These are phyloP conservation scores for Fimicolochytrium jonesii DNA, from an alignment of 192 early-diverging fungal species.

Conservation along the genomic window DNA sequence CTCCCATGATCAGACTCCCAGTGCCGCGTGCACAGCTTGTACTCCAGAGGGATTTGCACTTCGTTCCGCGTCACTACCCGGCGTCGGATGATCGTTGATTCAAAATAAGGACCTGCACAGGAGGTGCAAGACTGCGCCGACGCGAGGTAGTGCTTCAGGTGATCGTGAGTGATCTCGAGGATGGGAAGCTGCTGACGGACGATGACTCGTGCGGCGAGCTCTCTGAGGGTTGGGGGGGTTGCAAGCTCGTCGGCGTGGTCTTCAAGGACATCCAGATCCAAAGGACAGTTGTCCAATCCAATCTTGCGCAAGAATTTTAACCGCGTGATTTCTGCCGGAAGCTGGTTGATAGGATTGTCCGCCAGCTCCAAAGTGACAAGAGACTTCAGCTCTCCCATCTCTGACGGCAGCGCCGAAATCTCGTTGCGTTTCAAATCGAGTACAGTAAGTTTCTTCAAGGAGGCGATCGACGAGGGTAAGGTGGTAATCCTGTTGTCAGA, in stretches of 20 bases:
- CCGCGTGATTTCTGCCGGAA: constrained; percentile 70
- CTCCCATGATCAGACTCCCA: constrained; percentile 73
- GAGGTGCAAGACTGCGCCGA: constrained; percentile 60
- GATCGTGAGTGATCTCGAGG: constrained; percentile 39
- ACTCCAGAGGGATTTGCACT: constrained; percentile 50
- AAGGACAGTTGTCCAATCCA: constrained; percentile 47
- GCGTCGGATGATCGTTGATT: constrained; percentile 51
- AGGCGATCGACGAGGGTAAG: constrained; percentile 61
- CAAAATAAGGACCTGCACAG: constrained; percentile 78
- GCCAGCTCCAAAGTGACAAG: constrained; percentile 66
- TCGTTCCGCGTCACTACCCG: constrained; percentile 57
- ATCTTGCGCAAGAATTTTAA: constrained; percentile 68
- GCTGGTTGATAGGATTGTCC: constrained; percentile 56
- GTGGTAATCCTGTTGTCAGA: constrained; percentile 57
- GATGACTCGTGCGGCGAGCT: constrained; percentile 71
- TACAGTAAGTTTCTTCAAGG: constrained; percentile 59
- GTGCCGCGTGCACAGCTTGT: constrained; percentile 69
- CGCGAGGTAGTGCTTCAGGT: constrained; percentile 64
- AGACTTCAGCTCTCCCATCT: constrained; percentile 56
- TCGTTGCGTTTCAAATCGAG: constrained; percentile 61
- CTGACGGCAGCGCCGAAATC: constrained; percentile 54
- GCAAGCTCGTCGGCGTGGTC: constrained; percentile 20
- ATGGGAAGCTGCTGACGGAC: constrained; percentile 62
- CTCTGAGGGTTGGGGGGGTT: constrained; percentile 61
- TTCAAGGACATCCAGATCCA: background rate